Conservation (phyloP, 176 grass and related monocot species). For the Dactylis glomerata region DNA sequence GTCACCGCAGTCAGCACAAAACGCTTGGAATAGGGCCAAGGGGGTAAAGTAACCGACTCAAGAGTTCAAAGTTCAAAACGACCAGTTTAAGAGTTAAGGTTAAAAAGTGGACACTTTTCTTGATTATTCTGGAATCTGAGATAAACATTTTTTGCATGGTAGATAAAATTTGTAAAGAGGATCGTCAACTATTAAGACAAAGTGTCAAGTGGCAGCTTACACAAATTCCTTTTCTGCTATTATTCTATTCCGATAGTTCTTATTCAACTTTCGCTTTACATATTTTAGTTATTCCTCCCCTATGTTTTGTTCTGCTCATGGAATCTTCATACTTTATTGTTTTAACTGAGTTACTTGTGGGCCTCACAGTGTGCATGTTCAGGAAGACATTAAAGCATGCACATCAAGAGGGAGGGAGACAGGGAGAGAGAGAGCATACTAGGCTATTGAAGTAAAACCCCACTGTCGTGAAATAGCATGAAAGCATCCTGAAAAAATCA, state of each 20-base stretch:
- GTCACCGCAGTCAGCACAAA: neutral
- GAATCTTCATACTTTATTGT: neutral
- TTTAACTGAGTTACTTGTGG: neutral
- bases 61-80: neutral
- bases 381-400: neutral
- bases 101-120: neutral
- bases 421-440: slow-evolving; percentile 40
- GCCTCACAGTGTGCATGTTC: neutral
- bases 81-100: neutral
- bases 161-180: neutral
- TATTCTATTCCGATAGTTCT: neutral
- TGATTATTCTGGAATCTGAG: neutral
- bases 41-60: neutral
- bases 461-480: slow-evolving; percentile 95
- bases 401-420: neutral
- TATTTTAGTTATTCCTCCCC: neutral
- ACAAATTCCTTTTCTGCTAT: neutral
- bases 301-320: neutral
- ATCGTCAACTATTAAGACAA: neutral
- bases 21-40: neutral
- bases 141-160: neutral
- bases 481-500: slow-evolving; percentile 97
- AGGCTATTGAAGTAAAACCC: slow-evolving; percentile 97
- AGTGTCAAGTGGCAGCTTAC: neutral
- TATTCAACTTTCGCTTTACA: neutral